phyloP scores from a whole-genome alignment of 495 filamentous ascomycete species.

The Hyaloscypha finlandica region DNA sequence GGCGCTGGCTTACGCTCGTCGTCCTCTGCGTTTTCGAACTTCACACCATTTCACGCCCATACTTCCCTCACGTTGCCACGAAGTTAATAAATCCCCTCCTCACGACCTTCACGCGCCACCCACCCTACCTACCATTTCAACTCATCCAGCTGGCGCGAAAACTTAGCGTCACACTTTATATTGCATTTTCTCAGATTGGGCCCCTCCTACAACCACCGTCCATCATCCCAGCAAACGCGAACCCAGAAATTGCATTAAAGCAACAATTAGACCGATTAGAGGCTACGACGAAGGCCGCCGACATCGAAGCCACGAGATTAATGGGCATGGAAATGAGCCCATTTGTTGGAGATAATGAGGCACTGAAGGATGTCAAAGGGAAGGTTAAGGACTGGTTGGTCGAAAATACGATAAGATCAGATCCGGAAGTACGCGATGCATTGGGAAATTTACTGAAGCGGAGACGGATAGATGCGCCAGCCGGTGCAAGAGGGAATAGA shows the following conservation, averaged over 20 bases:
- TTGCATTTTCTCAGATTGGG: conserved; percentile 84
- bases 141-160: conserved; percentile 75
- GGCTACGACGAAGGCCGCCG: conserved; percentile 51
- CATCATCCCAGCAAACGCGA: conserved; percentile 23
- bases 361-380: conserved; percentile 56
- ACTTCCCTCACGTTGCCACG: conserved; percentile 55
- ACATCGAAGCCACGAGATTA: conserved; percentile 68
- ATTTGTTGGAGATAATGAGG: conserved; percentile 71
- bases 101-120: conserved; percentile 47
- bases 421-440: conserved; percentile 76
- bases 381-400: conserved; percentile 79
- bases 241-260: conserved; percentile 36
- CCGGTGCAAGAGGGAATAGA: conserved; percentile 54
- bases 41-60: conserved; percentile 68
- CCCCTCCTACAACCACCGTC: conserved; percentile 53
- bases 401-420: conserved; percentile 68
- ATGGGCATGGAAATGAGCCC: conserved; percentile 79
- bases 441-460: conserved; percentile 62
- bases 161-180: conserved; percentile 76
- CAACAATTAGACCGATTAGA: conserved; percentile 61
- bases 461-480: conserved; percentile 56
- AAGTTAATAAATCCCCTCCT: conserved; percentile 66
- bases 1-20: conserved; percentile 81
- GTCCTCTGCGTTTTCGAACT: conserved; percentile 72
- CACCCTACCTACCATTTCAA: conserved; percentile 86